These are phyloP conservation scores for Platanus orientalis DNA, from an alignment of 164 flowering plant species.

Conservation along the genomic window DNA sequence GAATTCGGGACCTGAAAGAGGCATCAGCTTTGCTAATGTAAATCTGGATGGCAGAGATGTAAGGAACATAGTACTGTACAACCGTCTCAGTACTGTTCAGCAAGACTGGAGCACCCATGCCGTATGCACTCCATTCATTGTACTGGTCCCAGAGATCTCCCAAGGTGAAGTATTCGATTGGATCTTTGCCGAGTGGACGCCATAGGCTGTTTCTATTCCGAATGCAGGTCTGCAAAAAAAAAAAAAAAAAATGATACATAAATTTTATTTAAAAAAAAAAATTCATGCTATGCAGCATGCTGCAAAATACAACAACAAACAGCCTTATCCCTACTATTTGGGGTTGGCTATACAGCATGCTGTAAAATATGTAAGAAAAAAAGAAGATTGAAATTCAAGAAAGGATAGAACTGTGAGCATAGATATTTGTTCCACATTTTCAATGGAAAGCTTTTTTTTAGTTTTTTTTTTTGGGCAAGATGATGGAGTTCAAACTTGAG, in stretches of 20 bases:
- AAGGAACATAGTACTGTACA: conserved; percentile 73
- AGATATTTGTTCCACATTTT: neutral
- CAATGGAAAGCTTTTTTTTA: too few species aligned
- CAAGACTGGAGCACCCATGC: conserved; percentile 64
- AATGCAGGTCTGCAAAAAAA: conserved; percentile 3
- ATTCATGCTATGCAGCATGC: too few species aligned
- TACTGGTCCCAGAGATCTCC: conserved; percentile 76
- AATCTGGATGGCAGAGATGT: conserved; percentile 71
- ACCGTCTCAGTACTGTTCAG: conserved; percentile 52
- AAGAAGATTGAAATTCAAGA: neutral
- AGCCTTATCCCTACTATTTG: too few species aligned
- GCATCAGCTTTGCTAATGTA: conserved; percentile 24
- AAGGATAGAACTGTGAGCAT: neutral
- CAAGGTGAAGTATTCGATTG: conserved; percentile 37
- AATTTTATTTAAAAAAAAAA: too few species aligned
- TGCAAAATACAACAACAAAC: too few species aligned
- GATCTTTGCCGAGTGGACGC: neutral
- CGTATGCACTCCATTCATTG: conserved; percentile 81
- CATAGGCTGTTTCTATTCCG: conserved; percentile 7
- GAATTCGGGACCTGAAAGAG: conserved; percentile 18
- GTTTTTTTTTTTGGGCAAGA: too few species aligned
- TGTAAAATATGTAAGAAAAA: too few species aligned
- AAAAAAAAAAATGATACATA: neutral
- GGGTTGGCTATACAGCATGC: too few species aligned
- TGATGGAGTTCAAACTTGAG: too few species aligned